These are phyloP conservation scores for Platismatia glauca DNA, from an alignment of 495 filamentous ascomycete genomes.

Conservation along the genomic window DNA sequence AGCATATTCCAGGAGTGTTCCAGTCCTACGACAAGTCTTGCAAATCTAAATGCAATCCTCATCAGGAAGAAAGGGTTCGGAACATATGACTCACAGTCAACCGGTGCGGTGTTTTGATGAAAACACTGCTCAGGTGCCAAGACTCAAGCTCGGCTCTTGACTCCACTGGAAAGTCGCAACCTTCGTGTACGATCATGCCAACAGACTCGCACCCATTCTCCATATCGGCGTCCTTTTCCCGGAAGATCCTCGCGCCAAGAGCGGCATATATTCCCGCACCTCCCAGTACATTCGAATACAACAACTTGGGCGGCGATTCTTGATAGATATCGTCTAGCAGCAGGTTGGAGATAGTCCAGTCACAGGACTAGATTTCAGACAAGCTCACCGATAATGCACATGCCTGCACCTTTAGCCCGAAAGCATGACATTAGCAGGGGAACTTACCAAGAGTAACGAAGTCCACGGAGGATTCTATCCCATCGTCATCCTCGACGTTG, in stretches of 20 bases:
- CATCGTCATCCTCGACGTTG: neutral
- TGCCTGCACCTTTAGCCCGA: slow-evolving; percentile 39
- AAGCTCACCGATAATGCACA: slow-evolving; percentile 84
- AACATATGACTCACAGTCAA: too few species aligned
- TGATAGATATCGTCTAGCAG: slow-evolving; percentile 67
- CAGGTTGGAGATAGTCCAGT: neutral
- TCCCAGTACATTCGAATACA: slow-evolving; percentile 54
- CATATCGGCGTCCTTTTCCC: slow-evolving; percentile 34
- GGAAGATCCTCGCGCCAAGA: slow-evolving; percentile 80
- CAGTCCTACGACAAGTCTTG: too few species aligned
- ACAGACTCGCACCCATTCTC: slow-evolving; percentile 39
- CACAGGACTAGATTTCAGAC: neutral
- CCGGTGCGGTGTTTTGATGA: slow-evolving; percentile 56
- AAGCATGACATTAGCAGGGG: too few species aligned
- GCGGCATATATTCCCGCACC: slow-evolving; percentile 82
- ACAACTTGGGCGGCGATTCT: slow-evolving; percentile 43
- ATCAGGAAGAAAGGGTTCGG: too few species aligned
- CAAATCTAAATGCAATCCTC: too few species aligned
- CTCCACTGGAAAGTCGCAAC: slow-evolving; percentile 69
- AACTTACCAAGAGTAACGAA: neutral
- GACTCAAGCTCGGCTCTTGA: slow-evolving; percentile 52
- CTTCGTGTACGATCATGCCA: slow-evolving; percentile 87
- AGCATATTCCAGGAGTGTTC: too few species aligned
- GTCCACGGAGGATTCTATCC: neutral
- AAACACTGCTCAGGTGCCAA: slow-evolving; percentile 63